Base-by-base conservation (phyloP, 345 rosid species). In the Turnera subulata region DNA sequence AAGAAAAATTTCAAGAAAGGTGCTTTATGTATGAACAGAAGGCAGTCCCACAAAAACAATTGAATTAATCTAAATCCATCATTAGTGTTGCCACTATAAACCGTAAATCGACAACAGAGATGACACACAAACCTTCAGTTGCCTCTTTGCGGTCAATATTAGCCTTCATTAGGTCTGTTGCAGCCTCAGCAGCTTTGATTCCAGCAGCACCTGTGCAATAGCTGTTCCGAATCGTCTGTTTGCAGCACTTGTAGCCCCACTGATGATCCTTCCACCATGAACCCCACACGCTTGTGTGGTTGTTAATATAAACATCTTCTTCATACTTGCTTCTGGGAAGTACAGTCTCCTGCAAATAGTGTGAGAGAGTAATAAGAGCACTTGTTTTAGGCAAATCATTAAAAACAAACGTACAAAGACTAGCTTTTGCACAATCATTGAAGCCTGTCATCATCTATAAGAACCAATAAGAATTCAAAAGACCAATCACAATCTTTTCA, bases 181-280 rank as follows among this genome's bases (percentile, higher is more conserved):
- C 81, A 53, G 86, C 91, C 62, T 85, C 89, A 4, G 85, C 88
- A 53, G 96, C 98, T 62, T 84, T 80, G 50, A 91, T 84, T 33
- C 98, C 96, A 1, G 92, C 86, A 14, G 73, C 66, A 9, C 98
- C 96, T 0, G 88, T 82, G 73, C 96, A 85, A 26, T 88, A 91
- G 64, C 95, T 84, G 63, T 88, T 91, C 38, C 83, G 64, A 19
- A 85, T 69, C 5, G 76, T 78, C 64, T 91, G 96, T 68, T 77
- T 76, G 43, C 96, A 91, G 59, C 96, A 91, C 62, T 74, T 85
- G 42, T 88, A 85, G 12, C 96, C 88, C 95, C 98, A 88, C 17
- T 80, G 94, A 26, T 85, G 84, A 70, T 84, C 96, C 61, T 75
- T 88, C 94, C 89, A 88, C 96, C 96, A 88, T 11, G 97, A 91